A percentile compares a stretch with the other conserved stretches of the same genome.
Conservation (phyloP, 2,329 filamentous ascomycete species). For the Cytospora chrysosperma region DNA sequence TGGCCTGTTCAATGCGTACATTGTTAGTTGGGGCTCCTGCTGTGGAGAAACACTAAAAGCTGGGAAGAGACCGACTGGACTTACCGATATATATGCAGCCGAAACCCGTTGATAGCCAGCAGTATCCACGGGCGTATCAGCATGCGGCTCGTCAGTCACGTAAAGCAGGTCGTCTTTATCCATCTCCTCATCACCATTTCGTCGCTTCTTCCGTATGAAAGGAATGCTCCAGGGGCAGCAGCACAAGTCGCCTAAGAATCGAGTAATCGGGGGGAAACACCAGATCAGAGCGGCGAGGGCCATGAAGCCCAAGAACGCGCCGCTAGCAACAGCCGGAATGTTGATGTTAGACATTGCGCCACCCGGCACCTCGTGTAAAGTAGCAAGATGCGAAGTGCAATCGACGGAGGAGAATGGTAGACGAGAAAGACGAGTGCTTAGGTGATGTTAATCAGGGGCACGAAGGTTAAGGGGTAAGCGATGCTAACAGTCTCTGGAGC, state of each 20-base stretch:
- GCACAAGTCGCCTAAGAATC: constrained; percentile 20
- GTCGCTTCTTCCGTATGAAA: constrained; percentile 17
- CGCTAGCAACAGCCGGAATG: constrained; percentile 17
- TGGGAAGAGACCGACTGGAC: not conserved
- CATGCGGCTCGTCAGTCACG: not conserved
- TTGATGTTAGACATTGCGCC: constrained; percentile 16
- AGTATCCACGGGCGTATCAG: constrained; percentile 1
- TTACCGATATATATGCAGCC: constrained; percentile 16
- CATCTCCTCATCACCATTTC: constrained; percentile 22
- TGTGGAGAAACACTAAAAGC: no score
- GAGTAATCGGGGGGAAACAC: constrained; percentile 19
- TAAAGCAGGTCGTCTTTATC: constrained; percentile 19
- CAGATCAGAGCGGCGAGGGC: constrained; percentile 13
- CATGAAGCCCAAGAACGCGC: constrained; percentile 21
- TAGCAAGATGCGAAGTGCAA: not conserved
- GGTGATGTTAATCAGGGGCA: no score
- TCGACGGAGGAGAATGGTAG: not conserved
- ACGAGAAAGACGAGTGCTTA: not conserved
- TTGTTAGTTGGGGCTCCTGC: not conserved
- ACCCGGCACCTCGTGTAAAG: not conserved
- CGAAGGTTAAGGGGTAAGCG: not conserved
- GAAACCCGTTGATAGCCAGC: constrained; percentile 2
- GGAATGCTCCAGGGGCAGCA: constrained; percentile 23
- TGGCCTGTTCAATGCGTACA: not conserved
- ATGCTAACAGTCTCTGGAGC: not conserved